A percentile compares a stretch with the other conserved stretches of the same genome.
Conservation (phyloP, 2,329 filamentous ascomycete species). For the Tolypocladium guangdongense region DNA sequence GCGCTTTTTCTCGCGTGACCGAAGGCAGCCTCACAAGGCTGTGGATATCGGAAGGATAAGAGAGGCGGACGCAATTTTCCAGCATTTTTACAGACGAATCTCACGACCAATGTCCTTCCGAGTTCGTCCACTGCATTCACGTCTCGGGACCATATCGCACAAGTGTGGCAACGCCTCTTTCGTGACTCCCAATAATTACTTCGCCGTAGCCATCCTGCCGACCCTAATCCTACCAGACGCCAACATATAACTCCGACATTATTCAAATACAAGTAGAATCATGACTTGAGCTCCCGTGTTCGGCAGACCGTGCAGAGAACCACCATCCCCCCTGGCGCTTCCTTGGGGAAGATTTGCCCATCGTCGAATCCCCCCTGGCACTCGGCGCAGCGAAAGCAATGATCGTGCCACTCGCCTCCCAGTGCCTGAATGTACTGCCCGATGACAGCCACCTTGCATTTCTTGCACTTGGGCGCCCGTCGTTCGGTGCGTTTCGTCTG, state of each 20-base stretch:
- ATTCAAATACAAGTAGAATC: conserved; percentile 9
- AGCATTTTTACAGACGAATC: background rate
- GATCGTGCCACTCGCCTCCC: conserved; percentile 85
- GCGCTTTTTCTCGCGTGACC: background rate
- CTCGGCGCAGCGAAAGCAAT: conserved; percentile 73
- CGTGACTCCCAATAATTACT: background rate
- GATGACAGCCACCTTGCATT: conserved; percentile 73
- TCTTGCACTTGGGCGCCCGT: conserved; percentile 76
- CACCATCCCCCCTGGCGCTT: conserved; percentile 35
- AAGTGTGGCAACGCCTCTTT: background rate
- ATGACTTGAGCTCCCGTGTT: conserved; percentile 46
- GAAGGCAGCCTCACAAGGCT: background rate
- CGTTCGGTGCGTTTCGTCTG: conserved; percentile 87
- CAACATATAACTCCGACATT: background rate
- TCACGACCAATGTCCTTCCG: background rate
- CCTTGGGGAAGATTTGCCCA: conserved; percentile 53
- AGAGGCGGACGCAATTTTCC: background rate
- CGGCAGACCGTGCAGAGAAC: conserved; percentile 53
- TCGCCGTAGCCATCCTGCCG: background rate
- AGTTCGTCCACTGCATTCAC: background rate
- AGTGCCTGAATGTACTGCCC: conserved; percentile 85
- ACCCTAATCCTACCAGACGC: background rate
- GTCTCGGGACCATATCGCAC: background rate
- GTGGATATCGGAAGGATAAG: background rate
- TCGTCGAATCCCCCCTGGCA: conserved; percentile 52